phyloP scores from a whole-genome alignment of 371 early-diverging fungal genomes.

The Circinella minor region DNA sequence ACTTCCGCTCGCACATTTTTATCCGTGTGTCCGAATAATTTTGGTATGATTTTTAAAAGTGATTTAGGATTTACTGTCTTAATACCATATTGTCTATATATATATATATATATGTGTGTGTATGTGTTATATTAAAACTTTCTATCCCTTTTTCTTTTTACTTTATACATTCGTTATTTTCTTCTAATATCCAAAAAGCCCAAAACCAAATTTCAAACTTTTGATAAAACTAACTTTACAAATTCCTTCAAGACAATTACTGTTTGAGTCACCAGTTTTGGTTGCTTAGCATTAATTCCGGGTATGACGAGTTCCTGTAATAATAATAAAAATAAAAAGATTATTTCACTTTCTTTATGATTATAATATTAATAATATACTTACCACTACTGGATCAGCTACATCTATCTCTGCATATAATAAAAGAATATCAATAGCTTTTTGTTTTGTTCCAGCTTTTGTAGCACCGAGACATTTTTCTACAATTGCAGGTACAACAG shows the following conservation, averaged over 20 bases:
- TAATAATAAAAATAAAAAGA: conserved; percentile 5
- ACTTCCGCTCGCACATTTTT: conserved; percentile 92
- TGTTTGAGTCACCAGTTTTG: conserved; percentile 86
- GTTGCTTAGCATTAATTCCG: conserved; percentile 85
- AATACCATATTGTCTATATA: conserved; percentile 72
- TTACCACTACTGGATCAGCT: conserved; percentile 82
- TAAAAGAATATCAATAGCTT: conserved; percentile 81
- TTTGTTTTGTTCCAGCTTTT: conserved; percentile 80
- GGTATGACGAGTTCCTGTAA: conserved; percentile 77
- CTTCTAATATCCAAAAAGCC: not conserved
- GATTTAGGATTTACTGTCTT: conserved; percentile 82
- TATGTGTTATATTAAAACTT: no score
- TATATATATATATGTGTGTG: no score
- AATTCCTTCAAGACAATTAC: conserved; percentile 76
- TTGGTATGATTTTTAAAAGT: conserved; percentile 82
- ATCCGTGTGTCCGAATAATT: conserved; percentile 93
- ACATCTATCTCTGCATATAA: conserved; percentile 87
- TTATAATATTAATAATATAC: not conserved
- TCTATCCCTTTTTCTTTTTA: not conserved
- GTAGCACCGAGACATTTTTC: conserved; percentile 90
- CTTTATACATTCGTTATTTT: not conserved
- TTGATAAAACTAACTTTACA: conserved; percentile 53
- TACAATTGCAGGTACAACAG: conserved; percentile 80
- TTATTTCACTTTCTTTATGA: not conserved
- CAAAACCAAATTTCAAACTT: not conserved